Evolutionary conservation across 1,139 yeast species (phyloP).

Genomic region (Pichia terricola): DNA sequence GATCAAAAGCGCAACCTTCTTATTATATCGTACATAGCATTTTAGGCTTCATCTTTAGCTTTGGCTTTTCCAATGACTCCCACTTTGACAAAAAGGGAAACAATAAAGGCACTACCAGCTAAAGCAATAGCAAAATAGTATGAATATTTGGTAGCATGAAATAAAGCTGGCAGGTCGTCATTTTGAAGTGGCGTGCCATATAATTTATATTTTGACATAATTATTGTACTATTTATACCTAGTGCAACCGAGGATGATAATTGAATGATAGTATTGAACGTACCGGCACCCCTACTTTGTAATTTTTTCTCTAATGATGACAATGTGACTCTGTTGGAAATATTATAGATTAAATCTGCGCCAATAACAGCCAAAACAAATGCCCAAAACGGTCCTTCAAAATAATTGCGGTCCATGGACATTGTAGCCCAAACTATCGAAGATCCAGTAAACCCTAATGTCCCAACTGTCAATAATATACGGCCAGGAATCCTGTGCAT

Average conservation of each 20-base stretch:
- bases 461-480: constrained; percentile 28
- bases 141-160: constrained; percentile 30
- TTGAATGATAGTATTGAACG: constrained; percentile 34
- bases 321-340: constrained; percentile 32
- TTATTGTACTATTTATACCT: constrained; percentile 31
- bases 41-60: too few species aligned
- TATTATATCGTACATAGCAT: too few species aligned
- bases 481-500: constrained; percentile 34
- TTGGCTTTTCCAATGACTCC: constrained; percentile 25
- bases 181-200: constrained; percentile 24
- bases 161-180: constrained; percentile 18
- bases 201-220: constrained; percentile 24
- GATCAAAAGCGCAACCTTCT: too few species aligned
- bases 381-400: constrained; percentile 36
- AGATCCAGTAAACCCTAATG: constrained; percentile 27
- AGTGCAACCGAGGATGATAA: constrained; percentile 32
- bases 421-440: constrained; percentile 33
- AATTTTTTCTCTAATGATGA: constrained; percentile 29
- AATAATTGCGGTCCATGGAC: constrained; percentile 27
- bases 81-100: constrained; percentile 28
- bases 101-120: constrained; percentile 25
- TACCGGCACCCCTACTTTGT: constrained; percentile 37
- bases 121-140: constrained; percentile 33
- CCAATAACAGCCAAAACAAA: constrained; percentile 32
- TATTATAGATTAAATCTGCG: constrained; percentile 36